These are phyloP conservation scores for Parastagonospora nodorum DNA, from an alignment of 2,329 filamentous ascomycete species.

Conservation along the genomic window DNA sequence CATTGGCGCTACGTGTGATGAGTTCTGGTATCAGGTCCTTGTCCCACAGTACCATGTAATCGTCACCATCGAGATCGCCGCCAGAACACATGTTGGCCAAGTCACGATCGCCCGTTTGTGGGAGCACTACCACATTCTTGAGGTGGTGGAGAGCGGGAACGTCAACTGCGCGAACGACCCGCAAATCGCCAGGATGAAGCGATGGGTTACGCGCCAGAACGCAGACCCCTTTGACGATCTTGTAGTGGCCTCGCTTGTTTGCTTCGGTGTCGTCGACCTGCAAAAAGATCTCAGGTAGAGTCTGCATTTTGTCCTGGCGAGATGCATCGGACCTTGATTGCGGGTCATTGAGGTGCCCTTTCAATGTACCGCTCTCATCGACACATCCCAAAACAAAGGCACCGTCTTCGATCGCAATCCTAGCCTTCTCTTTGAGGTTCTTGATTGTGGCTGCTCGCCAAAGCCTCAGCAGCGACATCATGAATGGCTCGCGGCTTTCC, in stretches of 20 bases:
- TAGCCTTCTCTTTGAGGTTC: constrained; percentile 88
- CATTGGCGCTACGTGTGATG: constrained; percentile 80
- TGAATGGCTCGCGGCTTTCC: constrained; percentile 74
- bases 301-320: constrained; percentile 45
- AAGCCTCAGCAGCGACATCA: constrained; percentile 75
- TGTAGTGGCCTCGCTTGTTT: constrained; percentile 59
- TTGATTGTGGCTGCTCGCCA: constrained; percentile 93
- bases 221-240: constrained; percentile 75
- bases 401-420: constrained; percentile 78
- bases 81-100: constrained; percentile 94
- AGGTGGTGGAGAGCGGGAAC: constrained; percentile 74
- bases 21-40: constrained; percentile 63
- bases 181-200: constrained; percentile 88
- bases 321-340: constrained; percentile 52
- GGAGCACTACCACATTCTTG: constrained; percentile 85
- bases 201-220: constrained; percentile 91
- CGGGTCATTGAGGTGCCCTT: constrained; percentile 68
- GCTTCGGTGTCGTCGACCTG: constrained; percentile 67
- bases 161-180: constrained; percentile 84
- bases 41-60: constrained; percentile 96
- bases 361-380: constrained; percentile 79
- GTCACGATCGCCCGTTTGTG: constrained; percentile 80
- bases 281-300: constrained; percentile 84
- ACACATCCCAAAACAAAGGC: constrained; percentile 88
- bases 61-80: constrained; percentile 93